Evolutionary conservation across 2,329 filamentous ascomycete genomes (phyloP), one percentile per base, ranked within the genome.

Genomic region (Penicillium hesseltinei): DNA sequence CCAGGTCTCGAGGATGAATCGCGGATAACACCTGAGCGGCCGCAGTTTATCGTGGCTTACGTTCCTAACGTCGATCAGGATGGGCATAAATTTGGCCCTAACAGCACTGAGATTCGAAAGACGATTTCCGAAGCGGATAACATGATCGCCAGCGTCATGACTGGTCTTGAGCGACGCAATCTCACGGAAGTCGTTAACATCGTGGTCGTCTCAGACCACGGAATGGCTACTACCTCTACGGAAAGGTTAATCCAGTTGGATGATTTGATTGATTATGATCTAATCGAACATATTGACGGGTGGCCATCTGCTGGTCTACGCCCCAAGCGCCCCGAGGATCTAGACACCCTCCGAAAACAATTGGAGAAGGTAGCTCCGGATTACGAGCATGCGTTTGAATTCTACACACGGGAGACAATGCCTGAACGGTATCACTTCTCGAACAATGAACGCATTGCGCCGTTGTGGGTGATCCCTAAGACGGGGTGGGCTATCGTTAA

Each of bases 171-270:
- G 60, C 77, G 83, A 46, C 87, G 94, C 48, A 97, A 97, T 71
- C 77, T 99, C 50, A 96, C 92, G 0, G 72, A 88, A 21, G 89
- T 99, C 59, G 91, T 97, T 70, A 99, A 99, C 64, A 83, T 99
- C 8, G 87, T 99, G 35, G 83, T 99, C n/a, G 93, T 99, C 2
- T 97, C 92, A 0, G 94, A 99, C 71, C 94, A 99, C 71, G 94
- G 94, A 50, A 99, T 99, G 94, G 94, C 94, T 1, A 96, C 92
- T 0, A 97, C 94, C 0, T 90, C 92, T 58, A 85, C 84, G 0
- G 81, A 86, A 19, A 84, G 94, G 11, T 79, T 97, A 45, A 83
- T 97, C 27, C 94, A 97, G 74, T 80, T 97, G 2, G 94, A 99
- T 62, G 91, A 97, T 69, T 77, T 97, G 4, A 81, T 97, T 46